Evolutionary conservation across 768 basidiomycete species (phyloP).

Genomic region (Pseudohyphozyma bogoriensis): DNA sequence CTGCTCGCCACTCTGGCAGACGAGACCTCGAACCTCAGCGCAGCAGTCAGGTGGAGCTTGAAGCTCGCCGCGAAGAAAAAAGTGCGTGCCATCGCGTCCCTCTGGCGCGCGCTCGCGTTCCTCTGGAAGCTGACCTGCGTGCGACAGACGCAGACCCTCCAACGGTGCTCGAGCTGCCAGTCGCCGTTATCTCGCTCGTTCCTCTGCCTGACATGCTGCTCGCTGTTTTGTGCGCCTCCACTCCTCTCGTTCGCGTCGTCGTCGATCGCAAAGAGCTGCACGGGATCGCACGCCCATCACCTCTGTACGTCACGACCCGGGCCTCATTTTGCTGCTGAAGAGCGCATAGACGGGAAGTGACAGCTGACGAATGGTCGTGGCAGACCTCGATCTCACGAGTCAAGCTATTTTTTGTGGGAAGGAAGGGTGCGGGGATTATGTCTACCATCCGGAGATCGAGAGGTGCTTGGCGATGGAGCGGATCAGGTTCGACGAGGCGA

Average conservation of each 20-base stretch:
- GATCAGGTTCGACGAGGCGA: background rate
- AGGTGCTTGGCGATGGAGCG: background rate
- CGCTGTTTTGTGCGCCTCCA: background rate
- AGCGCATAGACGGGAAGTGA: too few relatives aligned
- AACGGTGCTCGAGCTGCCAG: background rate
- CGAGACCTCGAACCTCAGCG: too few relatives aligned
- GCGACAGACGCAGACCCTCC: background rate
- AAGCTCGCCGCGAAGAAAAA: background rate
- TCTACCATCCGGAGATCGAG: background rate
- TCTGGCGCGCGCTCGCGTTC: background rate
- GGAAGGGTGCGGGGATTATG: slow-evolving; percentile 7
- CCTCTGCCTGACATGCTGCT: background rate
- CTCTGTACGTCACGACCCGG: too few relatives aligned
- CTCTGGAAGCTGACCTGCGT: background rate
- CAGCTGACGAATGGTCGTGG: too few relatives aligned
- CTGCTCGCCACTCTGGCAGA: too few relatives aligned
- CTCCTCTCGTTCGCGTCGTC: background rate
- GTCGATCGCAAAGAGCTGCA: too few relatives aligned
- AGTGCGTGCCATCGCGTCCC: background rate
- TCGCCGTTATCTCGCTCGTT: background rate
- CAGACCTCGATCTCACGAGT: background rate
- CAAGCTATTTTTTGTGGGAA: background rate
- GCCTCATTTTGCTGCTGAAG: too few relatives aligned
- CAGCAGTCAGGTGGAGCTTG: background rate
- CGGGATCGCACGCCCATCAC: too few relatives aligned